Percentiles rank a stretch among this genome's conserved stretches.
These are phyloP conservation scores for Gleditsia sinensis DNA, from an alignment of 306 rosid genomes.

Conservation along the genomic window DNA sequence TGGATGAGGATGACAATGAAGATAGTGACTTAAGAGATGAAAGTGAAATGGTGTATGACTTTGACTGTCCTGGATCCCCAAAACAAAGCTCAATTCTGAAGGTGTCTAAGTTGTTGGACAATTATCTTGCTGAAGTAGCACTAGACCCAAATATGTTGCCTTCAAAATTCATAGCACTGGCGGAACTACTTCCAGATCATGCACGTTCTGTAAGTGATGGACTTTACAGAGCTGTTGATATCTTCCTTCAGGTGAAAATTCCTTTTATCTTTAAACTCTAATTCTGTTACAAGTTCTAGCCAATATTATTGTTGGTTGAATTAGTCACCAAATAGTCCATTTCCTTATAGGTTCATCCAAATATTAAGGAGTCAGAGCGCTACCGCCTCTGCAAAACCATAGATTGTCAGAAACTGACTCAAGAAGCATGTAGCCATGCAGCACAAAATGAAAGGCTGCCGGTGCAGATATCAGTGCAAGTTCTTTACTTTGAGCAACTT, in stretches of 20 bases:
- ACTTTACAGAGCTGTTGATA: constrained; percentile 84
- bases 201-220: constrained; percentile 90
- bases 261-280: constrained; percentile 1
- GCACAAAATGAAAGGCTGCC: constrained; percentile 96
- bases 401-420: constrained; percentile 85
- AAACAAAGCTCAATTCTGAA: constrained; percentile 92
- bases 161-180: constrained; percentile 74
- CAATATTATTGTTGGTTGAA: not conserved
- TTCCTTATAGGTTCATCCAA: constrained; percentile 78
- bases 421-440: constrained; percentile 98
- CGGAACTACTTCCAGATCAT: constrained; percentile 94
- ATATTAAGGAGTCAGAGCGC: constrained; percentile 86
- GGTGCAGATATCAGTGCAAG: constrained; percentile 95
- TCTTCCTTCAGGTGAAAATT: constrained; percentile 83
- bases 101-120: constrained; percentile 87
- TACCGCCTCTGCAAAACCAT: constrained; percentile 89
- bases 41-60: constrained; percentile 82
- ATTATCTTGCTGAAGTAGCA: constrained; percentile 89
- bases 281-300: not conserved
- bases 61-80: constrained; percentile 94
- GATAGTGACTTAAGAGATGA: constrained; percentile 71
- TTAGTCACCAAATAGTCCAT: not conserved
- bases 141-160: constrained; percentile 78
- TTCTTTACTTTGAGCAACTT: constrained; percentile 94
- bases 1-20: constrained; percentile 89